Evolutionary conservation across 2,329 filamentous ascomycete species (phyloP).

Genomic region (Anisogramma anomala): DNA sequence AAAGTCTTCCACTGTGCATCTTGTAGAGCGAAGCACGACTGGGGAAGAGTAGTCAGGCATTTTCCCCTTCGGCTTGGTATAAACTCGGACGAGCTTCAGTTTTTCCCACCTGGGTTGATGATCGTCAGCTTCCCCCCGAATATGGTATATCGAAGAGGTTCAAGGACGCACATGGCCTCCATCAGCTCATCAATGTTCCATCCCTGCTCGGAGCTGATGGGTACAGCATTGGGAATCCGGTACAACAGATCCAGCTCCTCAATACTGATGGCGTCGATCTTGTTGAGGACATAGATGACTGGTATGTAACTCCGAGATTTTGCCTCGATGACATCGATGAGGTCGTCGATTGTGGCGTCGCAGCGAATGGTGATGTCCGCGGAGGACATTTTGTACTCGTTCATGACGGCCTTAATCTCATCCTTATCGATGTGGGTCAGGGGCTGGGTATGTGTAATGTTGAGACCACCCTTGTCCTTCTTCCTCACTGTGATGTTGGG

Average conservation of each 20-base stretch:
- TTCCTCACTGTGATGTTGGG: conserved; percentile 99
- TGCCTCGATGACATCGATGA: conserved; percentile 92
- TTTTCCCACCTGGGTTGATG: conserved; percentile 64
- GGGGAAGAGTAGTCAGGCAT: conserved; percentile 85
- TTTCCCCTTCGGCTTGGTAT: conserved; percentile 96
- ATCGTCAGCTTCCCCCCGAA: neutral
- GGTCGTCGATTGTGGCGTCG: conserved; percentile 91
- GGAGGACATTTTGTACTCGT: conserved; percentile 90
- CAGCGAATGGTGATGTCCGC: conserved; percentile 96
- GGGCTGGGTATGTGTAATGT: conserved; percentile 88
- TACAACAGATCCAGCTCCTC: conserved; percentile 95
- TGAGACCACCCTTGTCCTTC: conserved; percentile 96
- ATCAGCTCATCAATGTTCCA: conserved; percentile 97
- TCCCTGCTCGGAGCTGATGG: conserved; percentile 92
- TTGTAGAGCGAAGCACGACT: conserved; percentile 72
- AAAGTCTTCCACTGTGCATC: conserved; percentile 92
- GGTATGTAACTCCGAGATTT: conserved; percentile 94
- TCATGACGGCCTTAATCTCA: conserved; percentile 97
- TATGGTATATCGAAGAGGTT: neutral
- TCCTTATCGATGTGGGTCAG: conserved; percentile 70
- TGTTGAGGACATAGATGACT: conserved; percentile 98
- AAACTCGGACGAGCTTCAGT: conserved; percentile 78
- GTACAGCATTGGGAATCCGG: conserved; percentile 90
- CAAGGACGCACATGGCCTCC: conserved; percentile 77
- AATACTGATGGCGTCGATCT: conserved; percentile 96